phyloP scores from a whole-genome alignment of 441 rosid species.

The Bruguiera hainesii region DNA sequence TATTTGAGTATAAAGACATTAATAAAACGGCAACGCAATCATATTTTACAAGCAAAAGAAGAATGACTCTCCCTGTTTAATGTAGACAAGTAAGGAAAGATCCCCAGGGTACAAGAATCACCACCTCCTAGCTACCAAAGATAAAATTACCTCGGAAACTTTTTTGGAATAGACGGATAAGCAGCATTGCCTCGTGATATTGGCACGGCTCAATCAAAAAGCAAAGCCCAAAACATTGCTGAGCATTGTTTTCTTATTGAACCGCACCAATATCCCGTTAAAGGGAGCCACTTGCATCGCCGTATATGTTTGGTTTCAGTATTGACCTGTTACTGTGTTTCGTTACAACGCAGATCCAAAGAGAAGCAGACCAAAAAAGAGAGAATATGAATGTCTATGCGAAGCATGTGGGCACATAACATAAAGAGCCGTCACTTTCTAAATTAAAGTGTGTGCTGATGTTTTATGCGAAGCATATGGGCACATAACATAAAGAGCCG shows the following conservation, averaged over 20 bases:
- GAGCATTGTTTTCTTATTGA: constrained; percentile 46
- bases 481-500: background rate
- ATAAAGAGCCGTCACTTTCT: background rate
- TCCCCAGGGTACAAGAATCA: too few species aligned
- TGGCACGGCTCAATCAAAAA: constrained; percentile 59
- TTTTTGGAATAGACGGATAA: too few species aligned
- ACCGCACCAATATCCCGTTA: constrained; percentile 56
- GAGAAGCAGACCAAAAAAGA: background rate
- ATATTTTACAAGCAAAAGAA: too few species aligned
- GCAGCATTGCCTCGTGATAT: constrained; percentile 40
- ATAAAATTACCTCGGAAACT: too few species aligned
- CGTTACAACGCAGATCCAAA: background rate
- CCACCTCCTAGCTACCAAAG: too few species aligned
- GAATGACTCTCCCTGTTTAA: too few species aligned
- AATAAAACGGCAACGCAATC: too few species aligned
- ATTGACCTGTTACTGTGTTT: background rate
- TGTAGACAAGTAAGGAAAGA: too few species aligned
- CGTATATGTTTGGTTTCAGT: background rate
- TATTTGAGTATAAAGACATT: too few species aligned
- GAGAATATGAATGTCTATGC: background rate
- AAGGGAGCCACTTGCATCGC: background rate
- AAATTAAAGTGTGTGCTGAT: background rate
- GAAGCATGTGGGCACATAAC: background rate
- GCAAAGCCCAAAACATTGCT: constrained; percentile 20
- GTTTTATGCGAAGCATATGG: too few species aligned